Evolutionary conservation across 192 early-diverging fungal genomes (phyloP).

Genomic region (Coemansia sp.): DNA sequence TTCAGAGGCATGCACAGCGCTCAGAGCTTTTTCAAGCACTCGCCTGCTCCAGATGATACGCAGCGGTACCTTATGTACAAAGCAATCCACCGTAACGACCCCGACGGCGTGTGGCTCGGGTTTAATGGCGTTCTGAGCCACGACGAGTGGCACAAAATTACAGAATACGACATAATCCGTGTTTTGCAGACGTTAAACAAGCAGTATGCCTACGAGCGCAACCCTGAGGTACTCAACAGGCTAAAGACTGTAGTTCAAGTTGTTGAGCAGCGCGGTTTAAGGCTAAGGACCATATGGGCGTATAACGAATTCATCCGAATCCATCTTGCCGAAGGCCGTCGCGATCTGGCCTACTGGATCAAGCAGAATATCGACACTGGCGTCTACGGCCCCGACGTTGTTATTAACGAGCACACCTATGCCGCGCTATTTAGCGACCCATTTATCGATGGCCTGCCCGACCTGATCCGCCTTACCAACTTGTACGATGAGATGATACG

Average conservation of each 20-base stretch:
- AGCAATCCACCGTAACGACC: constrained; percentile 12
- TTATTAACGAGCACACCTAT: constrained; percentile 28
- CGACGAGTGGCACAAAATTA: constrained; percentile 23
- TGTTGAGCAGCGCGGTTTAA: constrained; percentile 3
- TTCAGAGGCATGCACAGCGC: not conserved
- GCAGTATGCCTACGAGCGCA: constrained; percentile 30
- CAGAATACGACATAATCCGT: constrained; percentile 31
- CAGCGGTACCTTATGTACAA: constrained; percentile 20
- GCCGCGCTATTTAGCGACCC: constrained; percentile 36
- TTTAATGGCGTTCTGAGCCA: constrained; percentile 19
- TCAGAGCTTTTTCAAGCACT: not conserved
- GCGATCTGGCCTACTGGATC: constrained; percentile 18
- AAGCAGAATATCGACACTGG: constrained; percentile 27
- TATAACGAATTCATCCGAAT: constrained; percentile 42
- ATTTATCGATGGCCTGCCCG: not conserved
- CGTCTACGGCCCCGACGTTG: constrained; percentile 8
- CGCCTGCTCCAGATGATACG: not conserved
- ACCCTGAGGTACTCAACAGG: constrained; percentile 8
- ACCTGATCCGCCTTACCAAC: constrained; percentile 16
- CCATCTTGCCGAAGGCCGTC: constrained; percentile 12
- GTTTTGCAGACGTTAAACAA: constrained; percentile 30
- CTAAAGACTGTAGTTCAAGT: constrained; percentile 7
- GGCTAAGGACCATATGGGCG: constrained; percentile 6
- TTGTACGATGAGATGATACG: constrained; percentile 43
- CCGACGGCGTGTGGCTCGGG: constrained; percentile 25